A percentile compares a stretch with the other conserved stretches of the same genome.
phyloP scores from a whole-genome alignment of 129 eudicot species.

The Tagetes erecta region DNA sequence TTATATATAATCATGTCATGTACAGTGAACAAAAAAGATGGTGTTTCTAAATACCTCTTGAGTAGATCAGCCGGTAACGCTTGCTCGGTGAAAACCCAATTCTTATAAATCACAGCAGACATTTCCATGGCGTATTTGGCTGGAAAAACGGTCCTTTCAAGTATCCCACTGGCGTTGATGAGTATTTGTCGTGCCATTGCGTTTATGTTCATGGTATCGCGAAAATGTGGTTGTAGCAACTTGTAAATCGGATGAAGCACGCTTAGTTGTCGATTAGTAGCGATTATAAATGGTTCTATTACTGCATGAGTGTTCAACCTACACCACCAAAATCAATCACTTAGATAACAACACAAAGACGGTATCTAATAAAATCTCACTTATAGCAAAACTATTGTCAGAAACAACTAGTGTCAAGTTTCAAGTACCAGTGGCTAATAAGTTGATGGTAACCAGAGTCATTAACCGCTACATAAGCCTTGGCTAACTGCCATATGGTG shows the following conservation, averaged over 20 bases:
- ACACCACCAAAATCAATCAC: constrained; percentile 20
- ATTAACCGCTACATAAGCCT: constrained; percentile 93
- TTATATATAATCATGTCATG: no score
- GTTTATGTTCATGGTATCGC: constrained; percentile 85
- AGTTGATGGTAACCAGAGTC: constrained; percentile 78
- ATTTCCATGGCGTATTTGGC: constrained; percentile 75
- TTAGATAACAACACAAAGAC: no score
- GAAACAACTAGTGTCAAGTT: no score
- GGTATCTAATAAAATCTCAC: no score
- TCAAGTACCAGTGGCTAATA: constrained; percentile 65
- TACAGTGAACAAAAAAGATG: neutral
- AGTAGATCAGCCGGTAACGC: constrained; percentile 77
- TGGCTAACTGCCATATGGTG: constrained; percentile 84
- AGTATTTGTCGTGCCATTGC: constrained; percentile 79
- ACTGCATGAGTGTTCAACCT: constrained; percentile 94
- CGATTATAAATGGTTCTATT: constrained; percentile 86
- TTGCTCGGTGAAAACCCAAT: constrained; percentile 79
- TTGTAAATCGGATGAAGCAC: constrained; percentile 81
- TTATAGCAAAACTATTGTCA: no score
- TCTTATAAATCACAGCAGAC: constrained; percentile 64
- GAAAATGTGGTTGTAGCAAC: constrained; percentile 87
- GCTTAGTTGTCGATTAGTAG: constrained; percentile 74
- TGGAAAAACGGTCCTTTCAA: constrained; percentile 80
- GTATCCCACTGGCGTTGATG: constrained; percentile 74
- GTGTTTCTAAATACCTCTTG: constrained; percentile 46